These are phyloP conservation scores for Rhizopogon sp. DNA, from an alignment of 768 basidiomycete genomes.

Conservation along the genomic window DNA sequence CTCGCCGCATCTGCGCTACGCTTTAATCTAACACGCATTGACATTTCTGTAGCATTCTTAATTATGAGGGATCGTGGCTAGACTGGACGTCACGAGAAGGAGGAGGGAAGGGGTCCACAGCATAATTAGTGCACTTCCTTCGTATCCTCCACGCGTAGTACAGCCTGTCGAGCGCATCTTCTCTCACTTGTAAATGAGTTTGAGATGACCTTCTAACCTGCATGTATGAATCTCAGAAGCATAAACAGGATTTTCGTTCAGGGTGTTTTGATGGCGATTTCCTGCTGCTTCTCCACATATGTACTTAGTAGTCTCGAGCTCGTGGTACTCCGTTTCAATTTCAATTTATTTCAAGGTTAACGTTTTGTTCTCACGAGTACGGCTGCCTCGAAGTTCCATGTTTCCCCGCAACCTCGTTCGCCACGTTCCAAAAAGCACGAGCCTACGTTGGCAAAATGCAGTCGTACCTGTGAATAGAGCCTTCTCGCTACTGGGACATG, in stretches of 20 bases:
- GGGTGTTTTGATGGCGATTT: not conserved
- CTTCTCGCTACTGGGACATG: not conserved
- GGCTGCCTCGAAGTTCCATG: not conserved
- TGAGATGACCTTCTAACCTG: not conserved
- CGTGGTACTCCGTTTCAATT: no score
- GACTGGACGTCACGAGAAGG: constrained; percentile 69
- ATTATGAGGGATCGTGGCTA: constrained; percentile 86
- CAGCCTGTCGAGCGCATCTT: not conserved
- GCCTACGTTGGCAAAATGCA: not conserved
- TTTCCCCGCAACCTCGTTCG: constrained; percentile 1
- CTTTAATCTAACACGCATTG: not conserved
- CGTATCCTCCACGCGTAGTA: not conserved
- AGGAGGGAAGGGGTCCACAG: constrained; percentile 28
- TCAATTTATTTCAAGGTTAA: not conserved
- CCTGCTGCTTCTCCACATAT: not conserved
- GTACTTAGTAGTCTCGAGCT: no score
- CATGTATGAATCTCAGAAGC: not conserved
- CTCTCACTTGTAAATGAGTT: not conserved
- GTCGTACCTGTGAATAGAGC: not conserved
- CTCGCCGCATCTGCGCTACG: not conserved
- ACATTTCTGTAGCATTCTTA: constrained; percentile 42
- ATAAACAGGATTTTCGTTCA: not conserved
- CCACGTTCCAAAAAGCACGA: not conserved
- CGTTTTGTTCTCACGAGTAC: not conserved
- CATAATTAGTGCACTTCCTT: constrained; percentile 2